These are phyloP conservation scores for Penicillium hesseltinei DNA, from an alignment of 2,329 filamentous ascomycete species.

Conservation along the genomic window DNA sequence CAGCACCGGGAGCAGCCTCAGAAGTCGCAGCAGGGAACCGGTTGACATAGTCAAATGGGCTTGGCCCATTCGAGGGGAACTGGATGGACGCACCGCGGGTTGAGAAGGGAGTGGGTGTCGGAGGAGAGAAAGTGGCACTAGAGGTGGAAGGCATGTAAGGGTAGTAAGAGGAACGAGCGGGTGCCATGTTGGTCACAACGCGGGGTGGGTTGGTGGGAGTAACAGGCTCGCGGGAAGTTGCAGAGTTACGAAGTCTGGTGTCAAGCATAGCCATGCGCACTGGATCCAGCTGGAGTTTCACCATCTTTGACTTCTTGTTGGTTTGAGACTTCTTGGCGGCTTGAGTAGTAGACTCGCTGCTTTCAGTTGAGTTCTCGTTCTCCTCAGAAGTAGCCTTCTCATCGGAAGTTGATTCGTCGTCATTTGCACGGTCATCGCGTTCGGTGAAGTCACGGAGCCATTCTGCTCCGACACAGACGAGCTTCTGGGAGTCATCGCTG, in stretches of 20 bases:
- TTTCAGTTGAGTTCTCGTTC: background rate
- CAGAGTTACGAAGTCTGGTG: background rate
- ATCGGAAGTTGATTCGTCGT: background rate
- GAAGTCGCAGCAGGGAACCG: background rate
- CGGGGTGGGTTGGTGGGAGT: background rate
- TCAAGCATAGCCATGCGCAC: background rate
- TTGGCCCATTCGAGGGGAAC: background rate
- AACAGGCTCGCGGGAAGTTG: background rate
- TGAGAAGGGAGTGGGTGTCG: background rate
- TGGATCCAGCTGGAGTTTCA: background rate
- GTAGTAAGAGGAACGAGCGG: background rate
- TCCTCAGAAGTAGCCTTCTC: background rate
- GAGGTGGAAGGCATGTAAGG: background rate
- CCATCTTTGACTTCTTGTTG: background rate
- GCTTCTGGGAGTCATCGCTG: background rate
- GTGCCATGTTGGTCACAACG: background rate
- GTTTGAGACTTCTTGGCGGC: background rate
- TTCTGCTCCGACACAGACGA: conserved; percentile 15
- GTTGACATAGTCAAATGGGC: background rate
- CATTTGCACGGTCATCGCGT: background rate
- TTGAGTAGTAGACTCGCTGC: background rate
- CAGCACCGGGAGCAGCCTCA: too few species aligned
- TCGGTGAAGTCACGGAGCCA: background rate
- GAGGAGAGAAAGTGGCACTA: background rate
- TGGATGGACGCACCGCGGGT: background rate